These are phyloP conservation scores for Amanita exitialis DNA, from an alignment of 768 basidiomycete genomes.

Conservation along the genomic window DNA sequence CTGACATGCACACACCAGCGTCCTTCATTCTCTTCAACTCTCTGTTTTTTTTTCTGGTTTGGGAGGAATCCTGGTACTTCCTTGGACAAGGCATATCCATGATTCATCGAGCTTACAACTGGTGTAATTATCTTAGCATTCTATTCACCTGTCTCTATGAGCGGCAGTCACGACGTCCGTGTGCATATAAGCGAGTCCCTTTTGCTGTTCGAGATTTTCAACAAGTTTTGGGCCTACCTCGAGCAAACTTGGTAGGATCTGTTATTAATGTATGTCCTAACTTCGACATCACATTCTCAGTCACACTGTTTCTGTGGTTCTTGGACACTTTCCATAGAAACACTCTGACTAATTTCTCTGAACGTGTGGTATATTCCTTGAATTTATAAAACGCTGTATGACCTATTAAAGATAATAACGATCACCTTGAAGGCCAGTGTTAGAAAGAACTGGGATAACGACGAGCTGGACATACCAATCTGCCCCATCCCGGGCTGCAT, in stretches of 20 bases:
- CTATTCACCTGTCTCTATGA: too few species aligned
- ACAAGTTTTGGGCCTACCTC: neutral
- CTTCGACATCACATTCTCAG: too few species aligned
- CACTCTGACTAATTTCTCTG: too few species aligned
- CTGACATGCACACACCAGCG: neutral
- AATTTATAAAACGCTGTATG: too few species aligned
- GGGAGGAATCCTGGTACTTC: too few species aligned
- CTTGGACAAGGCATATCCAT: too few species aligned
- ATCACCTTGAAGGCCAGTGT: conserved; percentile 19
- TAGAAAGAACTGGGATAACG: conserved; percentile 1
- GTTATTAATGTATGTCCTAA: neutral
- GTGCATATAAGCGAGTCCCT: too few species aligned
- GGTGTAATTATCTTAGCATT: too few species aligned
- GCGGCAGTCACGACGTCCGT: too few species aligned
- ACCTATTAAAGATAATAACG: conserved; percentile 25
- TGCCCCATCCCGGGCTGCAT: conserved; percentile 87
- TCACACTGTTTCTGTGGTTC: too few species aligned
- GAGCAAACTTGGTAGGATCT: neutral
- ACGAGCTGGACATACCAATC: conserved; percentile 47
- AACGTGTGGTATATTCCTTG: neutral
- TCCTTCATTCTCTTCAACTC: neutral
- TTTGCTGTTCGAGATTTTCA: neutral
- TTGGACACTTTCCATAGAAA: too few species aligned
- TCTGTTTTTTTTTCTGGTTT: neutral
- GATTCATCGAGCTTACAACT: too few species aligned